These are phyloP conservation scores for Anacardium occidentale DNA, from an alignment of 345 rosid species.

Conservation along the genomic window DNA sequence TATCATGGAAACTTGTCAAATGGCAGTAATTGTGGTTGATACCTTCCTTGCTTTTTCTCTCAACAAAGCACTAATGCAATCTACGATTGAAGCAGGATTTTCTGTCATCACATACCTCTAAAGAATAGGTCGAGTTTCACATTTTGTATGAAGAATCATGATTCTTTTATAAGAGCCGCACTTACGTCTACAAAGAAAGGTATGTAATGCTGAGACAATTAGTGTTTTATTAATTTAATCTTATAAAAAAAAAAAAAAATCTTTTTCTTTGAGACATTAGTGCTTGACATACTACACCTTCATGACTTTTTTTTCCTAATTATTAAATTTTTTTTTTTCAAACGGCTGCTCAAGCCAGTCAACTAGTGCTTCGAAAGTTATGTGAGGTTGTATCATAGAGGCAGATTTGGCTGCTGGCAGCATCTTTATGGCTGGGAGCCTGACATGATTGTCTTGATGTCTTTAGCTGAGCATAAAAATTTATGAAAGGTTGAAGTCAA, in stretches of 20 bases:
- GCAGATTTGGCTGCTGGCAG: slow-evolving; percentile 70
- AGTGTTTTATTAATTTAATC: not conserved
- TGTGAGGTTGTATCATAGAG: slow-evolving; percentile 74
- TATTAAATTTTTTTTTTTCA: no score
- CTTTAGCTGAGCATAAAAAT: slow-evolving; percentile 48
- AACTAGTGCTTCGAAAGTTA: slow-evolving; percentile 32
- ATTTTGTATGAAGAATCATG: slow-evolving; percentile 41
- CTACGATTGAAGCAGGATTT: slow-evolving; percentile 46
- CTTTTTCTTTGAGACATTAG: slow-evolving; percentile 16
- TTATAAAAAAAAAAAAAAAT: no score
- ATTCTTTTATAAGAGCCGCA: slow-evolving; percentile 37
- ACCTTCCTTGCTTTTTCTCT: not conserved
- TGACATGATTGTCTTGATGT: slow-evolving; percentile 64
- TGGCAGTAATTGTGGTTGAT: not conserved
- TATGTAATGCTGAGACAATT: slow-evolving; percentile 11
- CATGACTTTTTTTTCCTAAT: slow-evolving; percentile 20
- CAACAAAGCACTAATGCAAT: slow-evolving; percentile 10
- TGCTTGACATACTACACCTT: slow-evolving; percentile 18
- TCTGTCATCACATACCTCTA: slow-evolving; percentile 38
- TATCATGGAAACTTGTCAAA: not conserved
- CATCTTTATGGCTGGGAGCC: slow-evolving; percentile 77
- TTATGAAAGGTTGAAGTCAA: slow-evolving; percentile 73
- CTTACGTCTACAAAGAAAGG: slow-evolving; percentile 52
- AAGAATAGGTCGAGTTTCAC: slow-evolving; percentile 41
- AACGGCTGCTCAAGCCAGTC: slow-evolving; percentile 50